Evolutionary conservation across 75 land plant genomes (phyloP), one percentile per base, ranked within the genome.

Genomic region (Sequoia sempervirens): DNA sequence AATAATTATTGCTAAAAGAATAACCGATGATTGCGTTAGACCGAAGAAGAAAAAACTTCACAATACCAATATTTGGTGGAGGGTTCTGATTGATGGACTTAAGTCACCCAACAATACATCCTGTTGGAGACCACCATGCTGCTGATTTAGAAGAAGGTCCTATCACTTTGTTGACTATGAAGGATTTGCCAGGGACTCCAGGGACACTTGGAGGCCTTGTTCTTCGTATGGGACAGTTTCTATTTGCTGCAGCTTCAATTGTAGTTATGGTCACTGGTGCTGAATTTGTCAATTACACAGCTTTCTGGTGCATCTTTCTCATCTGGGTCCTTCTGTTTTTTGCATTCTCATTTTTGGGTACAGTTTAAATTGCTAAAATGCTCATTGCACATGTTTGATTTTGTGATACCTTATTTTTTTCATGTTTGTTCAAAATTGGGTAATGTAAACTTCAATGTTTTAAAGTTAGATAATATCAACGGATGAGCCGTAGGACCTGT

Each of bases 211-310:
- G 92, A 53, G 94, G 96, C 17, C 75, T 95, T 17, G 47, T 84
- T 23, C 79, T 47, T 83, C 89, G 96, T 9, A 45, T 90, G 37
- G 91, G 88, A 84, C 97, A 95, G 45, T 90, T 91, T 86, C 41
- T 84, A 11, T 95, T 94, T 83, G 97, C 94, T 12, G 92, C 88
- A 38, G 87, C 90, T 58, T 86, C 96, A 26, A 88, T 95, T 46
- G 91, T 81, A 17, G 89, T 89, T 61, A 95, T 95, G 97, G 87
- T 90, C 30, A 75, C 93, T 32, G 91, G 94, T 34, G 12, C 5
- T 26, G 93, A 90, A 6, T 94, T 95, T 84, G 90, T 93, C 41
- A 91, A 80, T 64, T 91, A 89, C 86, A 95, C 97, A 73, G 94
- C 97, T 85, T 95, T 93, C 85, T 94, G 91, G 91, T 91, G 36